Conservation (phyloP, 768 basidiomycete genomes). For the Trametopsis cervina region DNA sequence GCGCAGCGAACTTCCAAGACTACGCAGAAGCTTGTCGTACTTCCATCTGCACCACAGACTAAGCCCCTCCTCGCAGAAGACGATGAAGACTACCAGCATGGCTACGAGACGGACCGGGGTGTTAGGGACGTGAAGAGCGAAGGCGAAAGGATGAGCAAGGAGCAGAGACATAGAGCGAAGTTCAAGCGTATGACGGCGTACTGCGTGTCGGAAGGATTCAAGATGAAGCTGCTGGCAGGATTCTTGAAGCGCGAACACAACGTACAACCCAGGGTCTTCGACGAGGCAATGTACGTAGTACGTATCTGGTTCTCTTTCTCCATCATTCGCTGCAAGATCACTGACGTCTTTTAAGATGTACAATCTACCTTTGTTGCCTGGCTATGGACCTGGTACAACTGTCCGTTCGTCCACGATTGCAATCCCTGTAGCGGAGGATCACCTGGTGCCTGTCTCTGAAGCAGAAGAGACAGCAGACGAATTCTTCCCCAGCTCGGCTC, state of each 20-base stretch:
- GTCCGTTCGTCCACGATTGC: slow-evolving; percentile 66
- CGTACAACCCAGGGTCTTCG: slow-evolving; percentile 78
- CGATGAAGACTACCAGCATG: slow-evolving; percentile 46
- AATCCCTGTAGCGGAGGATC: slow-evolving; percentile 45
- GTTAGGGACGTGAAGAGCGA: slow-evolving; percentile 75
- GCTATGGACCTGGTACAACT: slow-evolving; percentile 79
- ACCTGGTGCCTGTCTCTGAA: slow-evolving; percentile 66
- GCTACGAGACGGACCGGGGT: slow-evolving; percentile 60
- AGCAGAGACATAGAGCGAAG: slow-evolving; percentile 74
- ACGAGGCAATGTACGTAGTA: slow-evolving; percentile 91
- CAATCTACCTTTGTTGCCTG: slow-evolving; percentile 84
- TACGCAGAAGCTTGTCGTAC: slow-evolving; percentile 81
- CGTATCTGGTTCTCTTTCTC: slow-evolving; percentile 25
- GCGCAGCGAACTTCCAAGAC: slow-evolving; percentile 83
- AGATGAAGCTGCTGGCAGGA: slow-evolving; percentile 75
- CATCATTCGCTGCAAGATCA: not conserved
- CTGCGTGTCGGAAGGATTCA: slow-evolving; percentile 79
- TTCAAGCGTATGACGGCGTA: slow-evolving; percentile 84
- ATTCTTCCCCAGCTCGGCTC: slow-evolving; percentile 47
- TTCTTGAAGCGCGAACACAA: slow-evolving; percentile 94
- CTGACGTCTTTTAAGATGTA: slow-evolving; percentile 60
- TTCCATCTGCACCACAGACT: slow-evolving; percentile 88
- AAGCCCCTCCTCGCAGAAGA: slow-evolving; percentile 50
- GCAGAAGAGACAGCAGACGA: slow-evolving; percentile 67
- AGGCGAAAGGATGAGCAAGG: slow-evolving; percentile 85